Conservation (phyloP, 73 alveolate species). For the Loxodes magnus region DNA sequence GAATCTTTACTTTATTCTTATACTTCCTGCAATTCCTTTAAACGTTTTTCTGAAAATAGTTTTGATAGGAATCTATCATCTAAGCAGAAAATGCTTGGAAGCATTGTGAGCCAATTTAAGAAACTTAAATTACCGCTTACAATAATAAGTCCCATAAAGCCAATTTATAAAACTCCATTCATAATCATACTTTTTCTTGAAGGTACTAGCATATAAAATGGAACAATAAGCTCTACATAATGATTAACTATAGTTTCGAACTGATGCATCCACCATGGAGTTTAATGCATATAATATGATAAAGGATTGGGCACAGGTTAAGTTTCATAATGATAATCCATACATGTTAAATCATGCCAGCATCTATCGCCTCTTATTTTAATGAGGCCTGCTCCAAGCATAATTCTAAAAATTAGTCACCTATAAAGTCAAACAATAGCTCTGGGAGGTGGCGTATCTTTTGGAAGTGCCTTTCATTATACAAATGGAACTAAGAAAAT, state of each 20-base stretch:
- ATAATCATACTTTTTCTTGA: neutral
- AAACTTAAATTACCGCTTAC: slow-evolving; percentile 18
- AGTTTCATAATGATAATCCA: neutral
- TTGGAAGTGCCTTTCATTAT: no score
- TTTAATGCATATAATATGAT: neutral
- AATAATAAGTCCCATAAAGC: neutral
- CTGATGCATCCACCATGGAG: neutral
- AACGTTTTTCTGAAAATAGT: neutral
- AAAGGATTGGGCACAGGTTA: neutral
- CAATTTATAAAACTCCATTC: neutral
- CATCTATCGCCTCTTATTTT: neutral
- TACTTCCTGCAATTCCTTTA: neutral
- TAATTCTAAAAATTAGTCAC: no score
- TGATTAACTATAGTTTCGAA: neutral
- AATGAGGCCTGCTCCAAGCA: no score
- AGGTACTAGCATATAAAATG: neutral
- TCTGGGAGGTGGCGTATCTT: no score
- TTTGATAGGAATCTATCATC: slow-evolving; percentile 12
- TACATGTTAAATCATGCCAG: neutral
- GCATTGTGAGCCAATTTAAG: slow-evolving; percentile 18
- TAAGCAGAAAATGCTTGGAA: slow-evolving; percentile 19
- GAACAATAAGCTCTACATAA: neutral
- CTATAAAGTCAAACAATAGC: no score
- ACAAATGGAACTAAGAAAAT: no score
- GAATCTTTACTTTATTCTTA: neutral